Evolutionary conservation across 2,329 filamentous ascomycete genomes (phyloP).

Genomic region (Cadophora malorum): DNA sequence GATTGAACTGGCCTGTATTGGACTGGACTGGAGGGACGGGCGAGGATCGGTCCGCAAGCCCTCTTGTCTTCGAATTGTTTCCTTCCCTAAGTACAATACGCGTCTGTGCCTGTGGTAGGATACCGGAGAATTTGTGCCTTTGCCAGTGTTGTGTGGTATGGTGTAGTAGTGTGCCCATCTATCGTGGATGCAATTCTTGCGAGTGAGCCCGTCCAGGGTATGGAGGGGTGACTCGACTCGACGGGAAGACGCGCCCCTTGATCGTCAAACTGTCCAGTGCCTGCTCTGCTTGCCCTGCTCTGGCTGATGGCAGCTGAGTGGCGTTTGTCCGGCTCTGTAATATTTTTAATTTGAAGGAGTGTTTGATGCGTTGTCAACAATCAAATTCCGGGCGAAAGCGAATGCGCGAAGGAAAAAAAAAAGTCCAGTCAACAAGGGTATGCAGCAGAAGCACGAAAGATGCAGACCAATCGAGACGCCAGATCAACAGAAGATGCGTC

Average conservation of each 20-base stretch:
- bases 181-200: constrained; percentile 19
- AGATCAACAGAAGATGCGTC: neutral
- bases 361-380: constrained; percentile 28
- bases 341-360: constrained; percentile 16
- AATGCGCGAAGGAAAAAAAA: neutral
- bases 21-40: constrained; percentile 12
- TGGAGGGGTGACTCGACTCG: constrained; percentile 9
- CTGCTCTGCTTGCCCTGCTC: neutral
- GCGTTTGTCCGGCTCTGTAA: neutral
- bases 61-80: neutral
- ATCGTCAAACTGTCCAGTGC: neutral
- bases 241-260: constrained; percentile 11
- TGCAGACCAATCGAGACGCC: neutral
- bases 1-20: neutral
- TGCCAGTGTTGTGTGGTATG: neutral
- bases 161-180: neutral
- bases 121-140: constrained; percentile 12
- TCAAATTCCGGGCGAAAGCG: constrained; percentile 10
- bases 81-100: constrained; percentile 10
- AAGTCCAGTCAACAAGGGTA: constrained; percentile 8
- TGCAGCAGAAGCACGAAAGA: constrained; percentile 1
- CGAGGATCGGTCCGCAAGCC: constrained; percentile 6
- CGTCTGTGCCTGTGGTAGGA: neutral
- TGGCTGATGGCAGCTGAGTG: constrained; percentile 8
- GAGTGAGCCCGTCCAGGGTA: constrained; percentile 8